These are phyloP conservation scores for Gossypium raimondii DNA, from an alignment of 345 rosid genomes.

Conservation along the genomic window DNA sequence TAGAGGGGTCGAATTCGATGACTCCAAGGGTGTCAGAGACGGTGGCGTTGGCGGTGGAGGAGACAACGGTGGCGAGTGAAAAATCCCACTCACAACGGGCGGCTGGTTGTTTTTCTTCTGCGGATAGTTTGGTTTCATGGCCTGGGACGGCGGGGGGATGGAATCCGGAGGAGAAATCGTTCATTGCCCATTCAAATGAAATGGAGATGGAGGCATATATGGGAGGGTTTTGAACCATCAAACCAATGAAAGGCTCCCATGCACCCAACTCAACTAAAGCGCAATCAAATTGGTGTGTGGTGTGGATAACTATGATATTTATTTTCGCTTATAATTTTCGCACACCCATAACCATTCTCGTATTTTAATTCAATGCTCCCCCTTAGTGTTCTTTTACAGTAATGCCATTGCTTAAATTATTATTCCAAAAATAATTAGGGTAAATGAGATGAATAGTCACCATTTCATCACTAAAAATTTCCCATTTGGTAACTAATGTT, in stretches of 20 bases:
- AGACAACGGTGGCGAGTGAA: conserved; percentile 44
- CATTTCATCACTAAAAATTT: no score
- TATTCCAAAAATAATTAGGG: no score
- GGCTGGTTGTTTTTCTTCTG: conserved; percentile 12
- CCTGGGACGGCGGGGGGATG: conserved; percentile 6
- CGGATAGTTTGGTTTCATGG: background rate
- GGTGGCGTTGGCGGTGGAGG: conserved; percentile 30
- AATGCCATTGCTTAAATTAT: conserved; percentile 2
- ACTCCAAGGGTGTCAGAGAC: conserved; percentile 68
- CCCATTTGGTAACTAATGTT: accelerated
- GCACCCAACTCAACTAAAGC: conserved; percentile 11
- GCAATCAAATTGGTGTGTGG: background rate
- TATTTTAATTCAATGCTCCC: background rate
- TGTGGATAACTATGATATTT: conserved; percentile 6
- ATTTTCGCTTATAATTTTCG: background rate
- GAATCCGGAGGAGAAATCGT: conserved; percentile 23
- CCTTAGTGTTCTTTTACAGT: background rate
- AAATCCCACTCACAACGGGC: conserved; percentile 69
- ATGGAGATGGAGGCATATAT: conserved; percentile 14
- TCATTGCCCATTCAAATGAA: conserved; percentile 63
- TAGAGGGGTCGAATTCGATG: conserved; percentile 65
- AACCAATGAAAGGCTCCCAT: conserved; percentile 43
- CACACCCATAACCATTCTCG: background rate
- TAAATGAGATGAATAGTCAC: no score
- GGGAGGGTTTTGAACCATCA: conserved; percentile 30